These are phyloP conservation scores for Phialophora chinensis DNA, from an alignment of 2,329 filamentous ascomycete species.

Conservation along the genomic window DNA sequence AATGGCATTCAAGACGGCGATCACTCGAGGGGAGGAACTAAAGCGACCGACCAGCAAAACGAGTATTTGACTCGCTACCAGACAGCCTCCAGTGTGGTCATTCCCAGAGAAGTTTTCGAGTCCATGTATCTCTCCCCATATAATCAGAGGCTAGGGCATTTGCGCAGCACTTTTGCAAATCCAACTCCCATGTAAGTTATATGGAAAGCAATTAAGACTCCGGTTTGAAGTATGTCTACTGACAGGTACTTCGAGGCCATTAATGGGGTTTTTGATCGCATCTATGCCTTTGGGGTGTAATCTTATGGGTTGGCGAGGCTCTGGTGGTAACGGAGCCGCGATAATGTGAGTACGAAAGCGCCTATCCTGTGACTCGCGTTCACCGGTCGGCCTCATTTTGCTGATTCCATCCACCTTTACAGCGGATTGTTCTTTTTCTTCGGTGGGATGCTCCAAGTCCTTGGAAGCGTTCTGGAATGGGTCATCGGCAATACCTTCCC, in stretches of 20 bases:
- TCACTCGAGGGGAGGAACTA: background rate
- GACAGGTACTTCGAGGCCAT: slow-evolving; percentile 11
- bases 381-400: background rate
- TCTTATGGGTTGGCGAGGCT: slow-evolving; percentile 65
- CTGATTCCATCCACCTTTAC: slow-evolving; percentile 41
- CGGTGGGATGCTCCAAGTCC: slow-evolving; percentile 39
- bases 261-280: slow-evolving; percentile 50
- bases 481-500: slow-evolving; percentile 57
- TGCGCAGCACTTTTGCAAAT: slow-evolving; percentile 38
- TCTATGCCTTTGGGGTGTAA: slow-evolving; percentile 27
- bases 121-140: slow-evolving; percentile 22
- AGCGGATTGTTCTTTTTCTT: slow-evolving; percentile 38
- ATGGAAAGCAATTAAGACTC: background rate
- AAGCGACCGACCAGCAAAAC: slow-evolving; percentile 14
- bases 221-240: background rate
- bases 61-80: slow-evolving; percentile 24
- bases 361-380: slow-evolving; percentile 42
- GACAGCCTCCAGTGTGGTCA: slow-evolving; percentile 24
- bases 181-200: slow-evolving; percentile 42
- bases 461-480: slow-evolving; percentile 36
- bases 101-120: slow-evolving; percentile 22
- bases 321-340: slow-evolving; percentile 46
- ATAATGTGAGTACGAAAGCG: slow-evolving; percentile 43
- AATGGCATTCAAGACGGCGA: background rate
- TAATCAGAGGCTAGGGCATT: slow-evolving; percentile 18